phyloP scores from a whole-genome alignment of 2,329 filamentous ascomycete genomes.

The Leptographium galeiforme region DNA sequence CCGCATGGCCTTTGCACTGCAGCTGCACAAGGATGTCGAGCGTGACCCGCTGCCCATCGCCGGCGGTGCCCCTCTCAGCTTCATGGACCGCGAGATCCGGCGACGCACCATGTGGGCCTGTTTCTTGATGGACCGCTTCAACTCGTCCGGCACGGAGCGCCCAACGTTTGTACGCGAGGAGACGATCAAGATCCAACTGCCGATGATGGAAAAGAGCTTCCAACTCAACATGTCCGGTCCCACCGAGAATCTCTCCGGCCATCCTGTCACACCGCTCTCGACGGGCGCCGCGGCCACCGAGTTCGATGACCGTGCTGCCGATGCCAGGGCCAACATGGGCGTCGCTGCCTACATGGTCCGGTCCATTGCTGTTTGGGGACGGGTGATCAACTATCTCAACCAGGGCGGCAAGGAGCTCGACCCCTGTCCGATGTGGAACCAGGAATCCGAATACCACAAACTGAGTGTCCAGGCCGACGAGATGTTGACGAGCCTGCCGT shows the following conservation, averaged over 20 bases:
- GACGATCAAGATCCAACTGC: slow-evolving; percentile 76
- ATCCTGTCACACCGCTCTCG: slow-evolving; percentile 1
- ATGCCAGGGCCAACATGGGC: slow-evolving; percentile 77
- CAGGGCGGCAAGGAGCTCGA: slow-evolving; percentile 77
- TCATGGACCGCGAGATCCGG: slow-evolving; percentile 85
- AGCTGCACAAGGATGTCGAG: slow-evolving; percentile 83
- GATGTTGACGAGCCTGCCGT: slow-evolving; percentile 57
- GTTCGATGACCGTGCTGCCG: slow-evolving; percentile 49
- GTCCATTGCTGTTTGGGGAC: slow-evolving; percentile 77
- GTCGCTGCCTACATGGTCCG: slow-evolving; percentile 84
- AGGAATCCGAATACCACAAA: slow-evolving; percentile 60
- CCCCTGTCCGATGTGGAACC: slow-evolving; percentile 63
- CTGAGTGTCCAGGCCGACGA: slow-evolving; percentile 60
- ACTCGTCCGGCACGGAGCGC: slow-evolving; percentile 85
- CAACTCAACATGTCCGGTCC: slow-evolving; percentile 80
- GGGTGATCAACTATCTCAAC: slow-evolving; percentile 79
- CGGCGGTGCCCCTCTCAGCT: slow-evolving; percentile 57
- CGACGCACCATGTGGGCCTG: slow-evolving; percentile 96
- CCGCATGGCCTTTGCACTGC: slow-evolving; percentile 90
- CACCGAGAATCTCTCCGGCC: slow-evolving; percentile 69
- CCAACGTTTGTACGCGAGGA: slow-evolving; percentile 87
- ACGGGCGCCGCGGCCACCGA: slow-evolving; percentile 48
- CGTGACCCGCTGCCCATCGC: slow-evolving; percentile 60
- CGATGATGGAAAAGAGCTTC: slow-evolving; percentile 81
- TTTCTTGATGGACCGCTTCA: slow-evolving; percentile 94